Percentiles rank a stretch among this genome's conserved stretches.
Conservation (phyloP, 2,329 filamentous ascomycete genomes). For the Pestalotiopsis sp. region DNA sequence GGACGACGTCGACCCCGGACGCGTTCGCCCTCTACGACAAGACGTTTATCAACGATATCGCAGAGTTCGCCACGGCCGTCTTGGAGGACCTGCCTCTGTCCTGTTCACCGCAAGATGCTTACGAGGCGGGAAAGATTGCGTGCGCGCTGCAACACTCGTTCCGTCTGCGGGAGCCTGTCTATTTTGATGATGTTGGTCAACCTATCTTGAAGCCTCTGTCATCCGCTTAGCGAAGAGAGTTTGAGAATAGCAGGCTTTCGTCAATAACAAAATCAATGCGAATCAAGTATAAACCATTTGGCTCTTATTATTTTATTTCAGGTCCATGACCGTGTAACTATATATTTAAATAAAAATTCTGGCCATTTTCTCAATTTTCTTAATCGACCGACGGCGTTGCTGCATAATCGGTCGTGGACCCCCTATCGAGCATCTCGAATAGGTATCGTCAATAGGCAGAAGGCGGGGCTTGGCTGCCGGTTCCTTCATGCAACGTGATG, state of each 20-base stretch:
- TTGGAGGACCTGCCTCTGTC: slow-evolving; percentile 1
- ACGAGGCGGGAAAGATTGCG: slow-evolving; percentile 3
- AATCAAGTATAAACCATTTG: neutral
- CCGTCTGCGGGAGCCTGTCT: slow-evolving; percentile 4
- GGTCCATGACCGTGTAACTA: no score
- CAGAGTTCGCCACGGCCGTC: slow-evolving; percentile 7
- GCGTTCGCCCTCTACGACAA: slow-evolving; percentile 8
- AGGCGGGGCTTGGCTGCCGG: no score
- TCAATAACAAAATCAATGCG: neutral
- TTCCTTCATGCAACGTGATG: no score
- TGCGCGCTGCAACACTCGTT: slow-evolving; percentile 9
- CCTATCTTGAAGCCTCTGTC: slow-evolving; percentile 3
- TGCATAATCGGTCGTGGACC: no score
- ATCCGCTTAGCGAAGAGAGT: neutral
- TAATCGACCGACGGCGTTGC: no score
- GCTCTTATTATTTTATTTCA: neutral
- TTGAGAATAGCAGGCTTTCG: neutral
- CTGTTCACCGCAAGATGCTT: neutral
- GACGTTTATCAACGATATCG: slow-evolving; percentile 6
- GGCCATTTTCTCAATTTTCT: no score
- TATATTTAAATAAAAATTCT: no score
- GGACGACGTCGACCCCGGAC: slow-evolving; percentile 1
- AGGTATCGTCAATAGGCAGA: no score
- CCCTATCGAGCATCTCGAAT: no score
- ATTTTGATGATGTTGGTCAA: slow-evolving; percentile 4